Percentiles rank a stretch among this genome's conserved stretches.
These are phyloP conservation scores for Narthecium ossifragum DNA, from an alignment of 106 monocot species.

Conservation along the genomic window DNA sequence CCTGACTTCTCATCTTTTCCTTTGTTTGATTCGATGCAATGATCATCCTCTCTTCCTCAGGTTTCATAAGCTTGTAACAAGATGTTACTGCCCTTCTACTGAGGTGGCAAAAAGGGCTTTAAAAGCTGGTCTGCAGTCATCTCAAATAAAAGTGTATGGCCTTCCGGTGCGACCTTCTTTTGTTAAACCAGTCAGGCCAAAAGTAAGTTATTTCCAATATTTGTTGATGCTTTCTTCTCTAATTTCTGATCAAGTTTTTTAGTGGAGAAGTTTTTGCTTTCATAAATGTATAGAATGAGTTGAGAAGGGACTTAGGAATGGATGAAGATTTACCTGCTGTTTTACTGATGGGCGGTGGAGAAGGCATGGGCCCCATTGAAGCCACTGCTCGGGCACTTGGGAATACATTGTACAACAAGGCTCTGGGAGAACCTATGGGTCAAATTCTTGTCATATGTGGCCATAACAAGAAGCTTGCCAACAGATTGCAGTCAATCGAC, in stretches of 20 bases:
- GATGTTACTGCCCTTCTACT: constrained; percentile 93
- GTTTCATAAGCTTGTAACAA: constrained; percentile 98
- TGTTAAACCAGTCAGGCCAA: constrained; percentile 63
- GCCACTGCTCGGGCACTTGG: constrained; percentile 86
- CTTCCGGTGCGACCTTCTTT: constrained; percentile 97
- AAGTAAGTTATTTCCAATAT: constrained; percentile 29
- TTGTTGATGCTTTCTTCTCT: constrained; percentile 1
- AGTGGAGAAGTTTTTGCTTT: constrained; percentile 1
- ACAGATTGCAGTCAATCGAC: constrained; percentile 51
- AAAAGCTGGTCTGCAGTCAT: constrained; percentile 76
- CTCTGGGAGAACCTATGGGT: constrained; percentile 57
- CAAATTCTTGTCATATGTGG: constrained; percentile 91
- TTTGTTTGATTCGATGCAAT: not conserved
- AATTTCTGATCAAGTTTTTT: not conserved
- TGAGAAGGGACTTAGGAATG: constrained; percentile 85
- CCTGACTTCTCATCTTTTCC: not conserved
- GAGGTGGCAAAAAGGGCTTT: constrained; percentile 87
- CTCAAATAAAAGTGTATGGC: constrained; percentile 91
- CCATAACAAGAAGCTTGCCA: constrained; percentile 75
- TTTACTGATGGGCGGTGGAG: constrained; percentile 95
- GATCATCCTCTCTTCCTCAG: constrained; percentile 22
- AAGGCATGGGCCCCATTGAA: constrained; percentile 99
- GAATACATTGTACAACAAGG: constrained; percentile 58
- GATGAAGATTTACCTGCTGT: constrained; percentile 88
- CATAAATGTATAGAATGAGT: constrained; percentile 37